Evolutionary conservation across 805 yeast genomes (phyloP), one percentile per base, ranked within the genome.

Genomic region (Metschnikowia cubensis): DNA sequence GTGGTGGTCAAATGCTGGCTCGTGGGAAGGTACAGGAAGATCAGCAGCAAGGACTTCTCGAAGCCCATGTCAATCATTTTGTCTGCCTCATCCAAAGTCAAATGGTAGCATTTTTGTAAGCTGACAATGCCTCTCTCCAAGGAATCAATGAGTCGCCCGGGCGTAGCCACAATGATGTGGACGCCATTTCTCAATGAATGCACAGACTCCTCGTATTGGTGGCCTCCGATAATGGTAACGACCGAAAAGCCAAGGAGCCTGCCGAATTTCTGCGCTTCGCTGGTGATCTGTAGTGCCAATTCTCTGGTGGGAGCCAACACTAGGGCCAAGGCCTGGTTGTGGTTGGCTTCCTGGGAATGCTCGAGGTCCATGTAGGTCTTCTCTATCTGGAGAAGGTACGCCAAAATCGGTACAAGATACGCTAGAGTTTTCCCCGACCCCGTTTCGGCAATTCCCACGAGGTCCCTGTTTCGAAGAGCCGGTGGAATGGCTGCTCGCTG

Each of bases 351-450:
- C 49, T 76, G 79, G 22, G 81, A 38, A 70, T 66, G 60, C 65
- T 77, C 68, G 67, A 53, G 64, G 36, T 61, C 52, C 49, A 70
- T 48, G 50, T 69, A 73, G 48, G 68, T 66, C 14, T 52, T 38
- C 40, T 72, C 75, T 11, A 70, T 64, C 6, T 59, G 53, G 6
- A 68, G 54, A 14, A 85, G 70, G 55, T 81, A 82, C 2, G 81
- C 64, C 8, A 87, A 61, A 45, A 89, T 67, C 0, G 99, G 98
- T 2, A 92, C 66, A 10, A 87, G 64, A 66, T 84, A 92, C 2
- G 95, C 85, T 11, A 91, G 71, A 0, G 99, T 92, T 63, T 94
- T 92, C 59, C 99, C 99, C 1, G 96, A 87, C 11, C 99, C 99
- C 0, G 99, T 92, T 57, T 90, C 90, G 0, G 98, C 97, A n/a